Evolutionary conservation across 2,329 filamentous ascomycete genomes (phyloP).

Genomic region (Aspergillus nomiae): DNA sequence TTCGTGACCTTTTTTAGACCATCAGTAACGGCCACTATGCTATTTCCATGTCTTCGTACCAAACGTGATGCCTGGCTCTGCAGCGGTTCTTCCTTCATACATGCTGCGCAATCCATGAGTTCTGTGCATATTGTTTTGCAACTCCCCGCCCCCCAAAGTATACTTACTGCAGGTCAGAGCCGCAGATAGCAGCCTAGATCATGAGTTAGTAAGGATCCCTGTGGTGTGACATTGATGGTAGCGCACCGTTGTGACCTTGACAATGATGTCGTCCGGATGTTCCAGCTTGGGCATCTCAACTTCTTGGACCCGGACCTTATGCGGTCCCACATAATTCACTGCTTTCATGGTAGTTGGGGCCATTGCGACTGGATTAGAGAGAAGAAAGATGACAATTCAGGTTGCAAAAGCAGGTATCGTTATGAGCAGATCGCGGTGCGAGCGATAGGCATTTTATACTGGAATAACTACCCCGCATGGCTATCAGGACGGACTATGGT

Average conservation of each 20-base stretch:
- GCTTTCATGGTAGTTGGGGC: conserved; percentile 57
- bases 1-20: conserved; percentile 49
- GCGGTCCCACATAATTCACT: conserved; percentile 63
- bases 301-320: conserved; percentile 64
- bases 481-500: background rate
- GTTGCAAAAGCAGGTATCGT: background rate
- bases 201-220: background rate
- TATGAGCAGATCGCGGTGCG: background rate
- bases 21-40: background rate
- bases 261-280: conserved; percentile 66
- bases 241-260: conserved; percentile 66
- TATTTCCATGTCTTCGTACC: conserved; percentile 22
- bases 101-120: conserved; percentile 46
- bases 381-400: background rate
- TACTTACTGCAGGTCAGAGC: conserved; percentile 50
- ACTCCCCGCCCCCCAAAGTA: conserved; percentile 21
- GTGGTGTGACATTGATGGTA: conserved; percentile 11
- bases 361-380: conserved; percentile 13
- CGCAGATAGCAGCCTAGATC: conserved; percentile 52
- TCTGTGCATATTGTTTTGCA: conserved; percentile 21
- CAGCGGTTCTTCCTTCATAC: conserved; percentile 67
- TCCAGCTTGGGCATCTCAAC: conserved; percentile 60
- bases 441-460: background rate
- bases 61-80: conserved; percentile 63
- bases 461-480: background rate